These are phyloP conservation scores for Bremia lactucae DNA, from an alignment of 352 stramenopile species.

Conservation along the genomic window DNA sequence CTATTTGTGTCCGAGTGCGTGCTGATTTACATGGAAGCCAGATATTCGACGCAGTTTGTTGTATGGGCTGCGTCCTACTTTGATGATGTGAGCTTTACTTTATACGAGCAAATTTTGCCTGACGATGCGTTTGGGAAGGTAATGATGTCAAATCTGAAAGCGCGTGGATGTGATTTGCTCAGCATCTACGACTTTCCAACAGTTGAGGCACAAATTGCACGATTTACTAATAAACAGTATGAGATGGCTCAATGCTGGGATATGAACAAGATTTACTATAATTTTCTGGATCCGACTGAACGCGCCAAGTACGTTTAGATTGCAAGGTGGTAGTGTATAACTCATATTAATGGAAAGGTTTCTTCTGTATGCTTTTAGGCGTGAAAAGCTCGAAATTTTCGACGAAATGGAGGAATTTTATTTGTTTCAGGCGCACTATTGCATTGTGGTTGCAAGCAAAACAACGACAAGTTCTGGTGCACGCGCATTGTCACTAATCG, in stretches of 20 bases:
- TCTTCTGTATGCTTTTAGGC: constrained; percentile 20
- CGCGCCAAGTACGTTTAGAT: constrained; percentile 39
- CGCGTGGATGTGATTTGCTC: constrained; percentile 80
- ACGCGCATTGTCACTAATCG: constrained; percentile 20
- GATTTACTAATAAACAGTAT: constrained; percentile 66
- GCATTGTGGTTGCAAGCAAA: constrained; percentile 74
- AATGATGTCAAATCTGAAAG: constrained; percentile 88
- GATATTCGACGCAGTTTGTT: constrained; percentile 64
- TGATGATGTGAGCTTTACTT: constrained; percentile 58
- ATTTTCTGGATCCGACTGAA: constrained; percentile 62
- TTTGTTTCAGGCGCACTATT: constrained; percentile 87
- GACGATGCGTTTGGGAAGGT: constrained; percentile 84
- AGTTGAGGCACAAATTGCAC: constrained; percentile 53
- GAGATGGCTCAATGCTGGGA: constrained; percentile 69
- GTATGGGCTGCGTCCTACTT: constrained; percentile 61
- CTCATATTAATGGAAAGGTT: not conserved
- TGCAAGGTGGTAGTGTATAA: not conserved
- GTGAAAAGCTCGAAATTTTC: constrained; percentile 85
- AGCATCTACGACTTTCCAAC: constrained; percentile 77
- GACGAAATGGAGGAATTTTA: constrained; percentile 90
- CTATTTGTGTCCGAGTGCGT: constrained; percentile 88
- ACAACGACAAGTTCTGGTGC: constrained; percentile 16
- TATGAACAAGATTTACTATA: constrained; percentile 90
- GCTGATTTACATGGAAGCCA: constrained; percentile 87
- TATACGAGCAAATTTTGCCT: constrained; percentile 88